phyloP scores from a whole-genome alignment of 148 eudicot species.

The Chenopodium berlandieri region DNA sequence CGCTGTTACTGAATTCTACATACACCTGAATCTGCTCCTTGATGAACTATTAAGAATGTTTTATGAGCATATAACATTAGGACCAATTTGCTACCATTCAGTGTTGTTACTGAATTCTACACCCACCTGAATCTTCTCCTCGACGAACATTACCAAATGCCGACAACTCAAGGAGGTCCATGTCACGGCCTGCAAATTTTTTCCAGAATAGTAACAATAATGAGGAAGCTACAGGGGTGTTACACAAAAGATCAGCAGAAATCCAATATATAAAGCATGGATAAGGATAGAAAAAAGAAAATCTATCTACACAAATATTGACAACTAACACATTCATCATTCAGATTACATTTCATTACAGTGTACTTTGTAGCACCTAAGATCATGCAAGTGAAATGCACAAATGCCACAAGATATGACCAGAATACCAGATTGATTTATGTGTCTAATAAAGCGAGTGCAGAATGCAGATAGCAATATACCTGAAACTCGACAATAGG shows the following conservation, averaged over 20 bases:
- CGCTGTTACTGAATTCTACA: constrained; percentile 70
- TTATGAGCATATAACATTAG: no score
- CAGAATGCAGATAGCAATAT: not conserved
- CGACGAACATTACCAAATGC: constrained; percentile 87
- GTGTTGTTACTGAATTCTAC: constrained; percentile 62
- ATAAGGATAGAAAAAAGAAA: not conserved
- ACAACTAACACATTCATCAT: not conserved
- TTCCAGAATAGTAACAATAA: not conserved
- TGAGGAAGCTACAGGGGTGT: not conserved
- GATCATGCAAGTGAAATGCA: not conserved
- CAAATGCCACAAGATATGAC: not conserved
- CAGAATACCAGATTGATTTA: not conserved
- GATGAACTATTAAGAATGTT: constrained; percentile 39
- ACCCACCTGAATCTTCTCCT: constrained; percentile 83
- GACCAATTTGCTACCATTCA: no score
- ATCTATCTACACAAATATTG: not conserved
- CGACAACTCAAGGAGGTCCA: constrained; percentile 82
- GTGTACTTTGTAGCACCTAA: not conserved
- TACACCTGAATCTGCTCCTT: constrained; percentile 78
- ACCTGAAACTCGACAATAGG: constrained; percentile 97
- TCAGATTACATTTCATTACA: not conserved
- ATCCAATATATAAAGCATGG: not conserved
- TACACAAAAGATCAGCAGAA: not conserved
- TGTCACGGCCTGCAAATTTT: constrained; percentile 66
- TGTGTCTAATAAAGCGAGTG: not conserved